A percentile compares a stretch with the other conserved stretches of the same genome.
Evolutionary conservation across 345 rosid species (phyloP).

Genomic region (Eucalyptus erythrocorys): DNA sequence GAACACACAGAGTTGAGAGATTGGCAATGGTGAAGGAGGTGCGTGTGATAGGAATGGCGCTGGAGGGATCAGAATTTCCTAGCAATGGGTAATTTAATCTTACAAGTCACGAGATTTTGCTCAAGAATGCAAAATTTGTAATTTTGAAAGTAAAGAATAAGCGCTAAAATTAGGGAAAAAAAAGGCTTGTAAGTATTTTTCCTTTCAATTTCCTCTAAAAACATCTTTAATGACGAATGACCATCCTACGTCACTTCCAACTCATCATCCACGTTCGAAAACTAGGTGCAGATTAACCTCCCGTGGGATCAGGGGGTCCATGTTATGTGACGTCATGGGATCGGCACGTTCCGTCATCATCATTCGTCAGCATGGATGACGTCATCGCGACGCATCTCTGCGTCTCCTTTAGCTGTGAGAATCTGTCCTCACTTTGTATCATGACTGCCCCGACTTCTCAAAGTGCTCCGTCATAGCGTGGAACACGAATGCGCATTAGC

Average conservation of each 20-base stretch:
- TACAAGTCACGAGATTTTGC: not conserved
- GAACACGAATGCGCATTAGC: not conserved
- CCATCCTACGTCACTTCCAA: not conserved
- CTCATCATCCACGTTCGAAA: not conserved
- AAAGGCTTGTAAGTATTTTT: not conserved
- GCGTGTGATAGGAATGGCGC: accelerated
- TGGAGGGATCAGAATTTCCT: accelerated
- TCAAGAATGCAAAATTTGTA: not conserved
- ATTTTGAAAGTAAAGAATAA: not conserved
- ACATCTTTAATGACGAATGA: not conserved
- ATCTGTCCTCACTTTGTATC: not conserved
- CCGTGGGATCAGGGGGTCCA: not conserved
- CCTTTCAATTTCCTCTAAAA: not conserved
- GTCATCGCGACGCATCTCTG: not conserved
- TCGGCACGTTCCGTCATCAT: not conserved
- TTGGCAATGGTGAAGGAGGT: accelerated
- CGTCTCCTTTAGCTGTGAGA: not conserved
- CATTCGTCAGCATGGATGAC: not conserved
- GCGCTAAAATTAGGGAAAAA: not conserved
- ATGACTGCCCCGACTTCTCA: not conserved
- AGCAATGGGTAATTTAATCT: not conserved
- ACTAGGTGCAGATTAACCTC: not conserved
- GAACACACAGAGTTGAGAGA: not conserved
- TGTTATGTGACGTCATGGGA: not conserved
- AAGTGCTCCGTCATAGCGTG: not conserved